Conservation (phyloP, 768 basidiomycete species). For the Hirschioporus abietinus region DNA sequence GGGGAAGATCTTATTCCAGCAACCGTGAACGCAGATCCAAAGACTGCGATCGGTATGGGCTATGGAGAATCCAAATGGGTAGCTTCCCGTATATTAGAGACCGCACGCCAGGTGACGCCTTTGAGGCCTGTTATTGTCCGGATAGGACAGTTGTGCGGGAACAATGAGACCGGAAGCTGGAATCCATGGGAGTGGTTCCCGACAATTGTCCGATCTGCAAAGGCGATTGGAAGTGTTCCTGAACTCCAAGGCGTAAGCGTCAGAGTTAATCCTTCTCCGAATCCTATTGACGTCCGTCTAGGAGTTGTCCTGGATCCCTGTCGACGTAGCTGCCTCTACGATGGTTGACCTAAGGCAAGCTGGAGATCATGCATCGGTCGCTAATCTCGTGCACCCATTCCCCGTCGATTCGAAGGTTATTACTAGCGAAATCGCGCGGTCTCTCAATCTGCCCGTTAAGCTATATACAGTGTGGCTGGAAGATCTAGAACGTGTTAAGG, state of each 20-base stretch:
- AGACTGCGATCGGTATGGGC: constrained; percentile 27
- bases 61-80: constrained; percentile 41
- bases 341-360: constrained; percentile 21
- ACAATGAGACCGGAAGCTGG: constrained; percentile 10
- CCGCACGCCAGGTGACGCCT: constrained; percentile 10
- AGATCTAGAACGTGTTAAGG: not conserved
- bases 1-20: constrained; percentile 21
- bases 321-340: constrained; percentile 19
- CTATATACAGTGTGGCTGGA: constrained; percentile 23
- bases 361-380: constrained; percentile 1
- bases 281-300: not conserved
- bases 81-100: constrained; percentile 28
- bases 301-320: constrained; percentile 17
- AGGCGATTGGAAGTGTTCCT: constrained; percentile 3
- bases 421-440: constrained; percentile 9
- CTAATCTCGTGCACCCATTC: constrained; percentile 22
- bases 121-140: constrained; percentile 10
- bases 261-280: not conserved
- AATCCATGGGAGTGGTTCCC: constrained; percentile 15
- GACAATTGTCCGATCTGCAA: constrained; percentile 8
- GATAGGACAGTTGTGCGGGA: constrained; percentile 14
- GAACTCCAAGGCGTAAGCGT: not conserved
- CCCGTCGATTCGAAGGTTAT: constrained; percentile 16
- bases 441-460: constrained; percentile 21
- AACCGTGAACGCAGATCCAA: constrained; percentile 18